phyloP scores from a whole-genome alignment of 225 moss, liverwort and hornwort genomes.

The Pseudisothecium myosuroides region DNA sequence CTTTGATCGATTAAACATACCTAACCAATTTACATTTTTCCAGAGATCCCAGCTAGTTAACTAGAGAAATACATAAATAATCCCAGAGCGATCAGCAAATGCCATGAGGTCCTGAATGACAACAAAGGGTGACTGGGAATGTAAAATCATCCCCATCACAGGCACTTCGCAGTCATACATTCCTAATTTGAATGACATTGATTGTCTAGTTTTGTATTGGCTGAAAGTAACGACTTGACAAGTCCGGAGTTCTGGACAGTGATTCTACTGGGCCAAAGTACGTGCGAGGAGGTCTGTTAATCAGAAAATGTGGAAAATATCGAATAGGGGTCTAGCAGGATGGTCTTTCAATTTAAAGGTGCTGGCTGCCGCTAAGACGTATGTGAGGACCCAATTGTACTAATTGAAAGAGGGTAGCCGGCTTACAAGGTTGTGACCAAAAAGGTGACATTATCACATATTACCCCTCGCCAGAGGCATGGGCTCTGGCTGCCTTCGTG shows the following conservation, averaged over 20 bases:
- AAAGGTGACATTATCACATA: constrained; percentile 37
- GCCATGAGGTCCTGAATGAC: neutral
- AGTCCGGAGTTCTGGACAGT: too few species aligned
- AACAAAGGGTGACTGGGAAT: neutral
- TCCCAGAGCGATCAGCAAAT: neutral
- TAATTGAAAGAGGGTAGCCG: neutral
- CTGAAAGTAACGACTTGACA: neutral
- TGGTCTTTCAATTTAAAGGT: neutral
- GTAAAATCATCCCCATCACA: neutral
- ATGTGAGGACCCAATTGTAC: neutral
- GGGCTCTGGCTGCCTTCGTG: constrained; percentile 28
- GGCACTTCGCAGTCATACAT: neutral
- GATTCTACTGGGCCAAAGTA: neutral
- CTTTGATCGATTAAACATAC: neutral
- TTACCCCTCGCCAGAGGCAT: constrained; percentile 31
- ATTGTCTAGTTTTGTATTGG: neutral
- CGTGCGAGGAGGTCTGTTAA: neutral
- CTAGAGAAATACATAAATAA: neutral
- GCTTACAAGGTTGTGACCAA: constrained; percentile 36
- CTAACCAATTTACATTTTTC: neutral
- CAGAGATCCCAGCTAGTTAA: neutral
- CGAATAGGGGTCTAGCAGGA: neutral
- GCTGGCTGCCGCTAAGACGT: neutral
- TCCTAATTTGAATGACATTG: neutral
- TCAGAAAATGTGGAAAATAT: neutral